A percentile compares a stretch with the other conserved stretches of the same genome.
Conservation (phyloP, 2,329 filamentous ascomycete species). For the Xylaria sp. region DNA sequence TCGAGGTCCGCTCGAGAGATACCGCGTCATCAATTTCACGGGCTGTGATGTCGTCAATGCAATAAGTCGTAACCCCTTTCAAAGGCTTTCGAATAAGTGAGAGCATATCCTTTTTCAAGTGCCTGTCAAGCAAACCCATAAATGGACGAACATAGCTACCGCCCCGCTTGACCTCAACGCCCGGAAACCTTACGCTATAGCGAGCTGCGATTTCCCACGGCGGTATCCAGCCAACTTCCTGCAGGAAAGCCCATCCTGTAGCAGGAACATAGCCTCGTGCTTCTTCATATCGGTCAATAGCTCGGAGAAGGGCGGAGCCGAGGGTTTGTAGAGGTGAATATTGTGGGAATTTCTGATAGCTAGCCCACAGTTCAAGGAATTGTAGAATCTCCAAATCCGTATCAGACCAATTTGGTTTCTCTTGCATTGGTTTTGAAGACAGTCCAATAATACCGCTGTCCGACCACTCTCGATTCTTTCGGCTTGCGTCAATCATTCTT, state of each 20-base stretch:
- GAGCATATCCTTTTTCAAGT: constrained; percentile 58
- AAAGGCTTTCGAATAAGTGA: constrained; percentile 67
- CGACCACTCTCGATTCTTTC: constrained; percentile 61
- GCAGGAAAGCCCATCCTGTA: constrained; percentile 73
- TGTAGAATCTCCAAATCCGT: constrained; percentile 68
- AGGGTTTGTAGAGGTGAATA: constrained; percentile 68
- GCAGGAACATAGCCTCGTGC: constrained; percentile 58
- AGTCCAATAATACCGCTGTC: constrained; percentile 62
- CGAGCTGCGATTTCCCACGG: constrained; percentile 77
- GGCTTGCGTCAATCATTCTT: constrained; percentile 62
- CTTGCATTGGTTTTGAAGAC: constrained; percentile 38
- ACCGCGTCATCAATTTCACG: constrained; percentile 83
- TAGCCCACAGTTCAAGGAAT: constrained; percentile 77
- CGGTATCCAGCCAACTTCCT: constrained; percentile 77
- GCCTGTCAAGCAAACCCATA: constrained; percentile 48
- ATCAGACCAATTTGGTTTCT: constrained; percentile 56
- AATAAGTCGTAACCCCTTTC: constrained; percentile 71
- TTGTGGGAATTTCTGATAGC: constrained; percentile 63
- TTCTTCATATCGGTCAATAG: constrained; percentile 68
- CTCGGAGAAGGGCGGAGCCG: constrained; percentile 72
- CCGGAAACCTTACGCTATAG: constrained; percentile 69
- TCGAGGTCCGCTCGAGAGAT: constrained; percentile 71
- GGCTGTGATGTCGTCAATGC: constrained; percentile 75
- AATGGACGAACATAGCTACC: constrained; percentile 56
- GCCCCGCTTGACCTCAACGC: constrained; percentile 56